Base-by-base conservation (phyloP, 345 rosid genomes). In the Hibiscus trionum region DNA sequence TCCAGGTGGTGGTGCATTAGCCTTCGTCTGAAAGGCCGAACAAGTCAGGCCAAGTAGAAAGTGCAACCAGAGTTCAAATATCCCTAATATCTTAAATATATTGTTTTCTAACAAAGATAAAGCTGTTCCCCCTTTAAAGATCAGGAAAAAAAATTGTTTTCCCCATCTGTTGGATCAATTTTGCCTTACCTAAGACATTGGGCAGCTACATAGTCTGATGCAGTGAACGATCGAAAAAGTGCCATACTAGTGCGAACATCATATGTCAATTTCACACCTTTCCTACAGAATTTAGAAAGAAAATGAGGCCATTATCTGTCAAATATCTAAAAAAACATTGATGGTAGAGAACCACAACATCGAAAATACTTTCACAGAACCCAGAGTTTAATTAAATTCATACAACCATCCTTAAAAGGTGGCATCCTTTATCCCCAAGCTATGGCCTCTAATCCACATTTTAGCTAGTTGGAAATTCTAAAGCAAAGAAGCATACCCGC, bases 1-100 rank as follows among this genome's bases (percentile, higher is more conserved):
- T 90, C 89, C 93, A 90, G 73, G 81, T 80, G 91, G 81, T 85
- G 76, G 77, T 85, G 66, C 97, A 90, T 92, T 65, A 85, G 27
- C 83, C 97, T 86, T 83, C 90, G 79, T 85, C 97, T 92, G 90
- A 70, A 77, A 77, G 73, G 84, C 88, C 88, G 84, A 76, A 75
- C 68, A 78, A 70, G 66, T 46, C 3, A 72, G 33, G 71, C 29
- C 65, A 69, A 49, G 53, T 14, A 14, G 53, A 49, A 49, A 49
- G 5, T 49, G 53, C 7, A 49, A 12, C 16, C n/a, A 15, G 53
- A 49, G 12, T 49, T 12, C 53, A 49, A 49, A 49, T 15, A 12
- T 49, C n/a, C 53, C 53, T 4, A 12, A 49, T 49, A 15, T 15
- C n/a, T 49, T 49, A 4, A 49, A 49, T 49, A 12, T 49, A 49